phyloP scores from a whole-genome alignment of 768 basidiomycete species.

The Lyophyllum semitale region DNA sequence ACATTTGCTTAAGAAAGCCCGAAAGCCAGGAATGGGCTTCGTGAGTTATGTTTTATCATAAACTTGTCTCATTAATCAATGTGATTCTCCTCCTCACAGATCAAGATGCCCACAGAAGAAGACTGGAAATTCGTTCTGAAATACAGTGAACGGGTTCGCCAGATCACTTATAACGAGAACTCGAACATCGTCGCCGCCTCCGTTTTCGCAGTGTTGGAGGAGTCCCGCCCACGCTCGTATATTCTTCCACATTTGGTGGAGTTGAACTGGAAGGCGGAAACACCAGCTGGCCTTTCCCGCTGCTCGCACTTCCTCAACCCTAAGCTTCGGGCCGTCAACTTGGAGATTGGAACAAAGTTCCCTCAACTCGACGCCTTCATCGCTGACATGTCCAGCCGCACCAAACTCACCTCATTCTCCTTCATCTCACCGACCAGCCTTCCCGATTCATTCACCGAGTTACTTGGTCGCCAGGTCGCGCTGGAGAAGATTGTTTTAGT shows the following conservation, averaged over 20 bases:
- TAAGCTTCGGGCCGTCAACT: slow-evolving; percentile 56
- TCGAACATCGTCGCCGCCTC: slow-evolving; percentile 63
- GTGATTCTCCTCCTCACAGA: slow-evolving; percentile 33
- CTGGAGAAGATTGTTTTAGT: slow-evolving; percentile 66
- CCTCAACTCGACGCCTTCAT: slow-evolving; percentile 66
- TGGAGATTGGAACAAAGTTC: slow-evolving; percentile 64
- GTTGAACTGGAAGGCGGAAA: slow-evolving; percentile 74
- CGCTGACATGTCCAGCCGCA: slow-evolving; percentile 61
- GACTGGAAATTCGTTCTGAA: slow-evolving; percentile 71
- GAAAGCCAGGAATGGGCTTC: slow-evolving; percentile 75
- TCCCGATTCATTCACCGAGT: slow-evolving; percentile 71
- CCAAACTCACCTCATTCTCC: slow-evolving; percentile 66
- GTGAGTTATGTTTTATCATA: slow-evolving; percentile 42
- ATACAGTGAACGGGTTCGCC: slow-evolving; percentile 69
- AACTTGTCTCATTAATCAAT: neutral
- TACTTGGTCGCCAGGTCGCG: slow-evolving; percentile 57
- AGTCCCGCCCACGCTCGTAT: slow-evolving; percentile 60
- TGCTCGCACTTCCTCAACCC: slow-evolving; percentile 67
- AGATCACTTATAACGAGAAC: slow-evolving; percentile 69
- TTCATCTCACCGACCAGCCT: slow-evolving; percentile 70
- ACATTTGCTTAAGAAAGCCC: slow-evolving; percentile 65
- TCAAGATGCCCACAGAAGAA: slow-evolving; percentile 58
- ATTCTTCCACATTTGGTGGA: slow-evolving; percentile 72
- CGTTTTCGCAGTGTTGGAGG: slow-evolving; percentile 68
- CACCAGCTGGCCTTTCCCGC: slow-evolving; percentile 63